Evolutionary conservation across 148 eudicot species (phyloP).

Genomic region (Rhododendron molle): DNA sequence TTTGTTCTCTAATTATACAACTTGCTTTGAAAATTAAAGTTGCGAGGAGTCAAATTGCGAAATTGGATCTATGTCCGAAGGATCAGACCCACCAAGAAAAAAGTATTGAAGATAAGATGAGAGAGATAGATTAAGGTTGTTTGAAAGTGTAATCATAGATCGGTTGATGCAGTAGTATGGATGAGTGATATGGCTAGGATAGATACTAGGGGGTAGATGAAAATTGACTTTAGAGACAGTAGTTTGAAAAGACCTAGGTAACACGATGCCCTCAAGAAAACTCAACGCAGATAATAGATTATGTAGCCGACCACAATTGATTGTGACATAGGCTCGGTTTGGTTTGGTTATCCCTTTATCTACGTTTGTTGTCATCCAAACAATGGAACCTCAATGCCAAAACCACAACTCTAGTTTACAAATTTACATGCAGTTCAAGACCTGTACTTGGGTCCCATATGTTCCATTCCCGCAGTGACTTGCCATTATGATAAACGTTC

Average conservation of each 20-base stretch:
- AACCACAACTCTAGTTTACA: neutral
- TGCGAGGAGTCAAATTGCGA: too few relatives aligned
- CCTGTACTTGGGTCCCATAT: neutral
- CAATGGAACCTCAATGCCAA: neutral
- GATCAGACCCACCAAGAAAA: neutral
- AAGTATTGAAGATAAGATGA: neutral
- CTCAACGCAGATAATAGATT: neutral
- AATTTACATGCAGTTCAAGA: neutral
- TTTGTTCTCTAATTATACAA: neutral
- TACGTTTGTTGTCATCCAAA: neutral
- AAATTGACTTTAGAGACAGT: neutral
- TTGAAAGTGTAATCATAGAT: neutral
- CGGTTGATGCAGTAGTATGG: neutral
- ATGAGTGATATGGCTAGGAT: neutral
- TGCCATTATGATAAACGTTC: neutral
- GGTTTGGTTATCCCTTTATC: neutral
- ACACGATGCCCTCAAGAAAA: neutral
- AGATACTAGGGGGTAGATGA: neutral
- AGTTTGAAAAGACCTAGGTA: neutral
- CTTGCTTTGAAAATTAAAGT: too few relatives aligned
- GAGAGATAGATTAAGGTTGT: neutral
- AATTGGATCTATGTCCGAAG: neutral
- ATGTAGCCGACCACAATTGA: neutral
- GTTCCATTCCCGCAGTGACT: neutral
- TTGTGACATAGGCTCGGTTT: neutral